These are phyloP conservation scores for Elaeis oleifera DNA, from an alignment of 202 grass and related monocot species.

Conservation along the genomic window DNA sequence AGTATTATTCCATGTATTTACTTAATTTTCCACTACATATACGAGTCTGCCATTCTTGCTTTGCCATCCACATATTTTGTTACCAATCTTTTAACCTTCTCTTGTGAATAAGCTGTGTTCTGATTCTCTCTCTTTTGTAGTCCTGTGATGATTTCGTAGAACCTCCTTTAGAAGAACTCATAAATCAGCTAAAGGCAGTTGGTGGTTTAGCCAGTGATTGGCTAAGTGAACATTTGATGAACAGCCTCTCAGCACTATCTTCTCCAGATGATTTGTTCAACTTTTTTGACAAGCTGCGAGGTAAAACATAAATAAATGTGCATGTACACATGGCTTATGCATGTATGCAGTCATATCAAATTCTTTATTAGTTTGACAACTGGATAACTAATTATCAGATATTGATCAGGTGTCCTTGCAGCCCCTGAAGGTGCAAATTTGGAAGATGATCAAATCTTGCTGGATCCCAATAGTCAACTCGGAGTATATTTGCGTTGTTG, in stretches of 20 bases:
- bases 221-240: constrained; percentile 61
- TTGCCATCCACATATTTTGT: too few relatives aligned
- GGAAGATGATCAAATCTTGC: constrained; percentile 51
- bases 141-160: constrained; percentile 79
- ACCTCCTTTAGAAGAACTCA: constrained; percentile 62
- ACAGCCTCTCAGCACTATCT: constrained; percentile 34
- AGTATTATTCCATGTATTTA: too few relatives aligned
- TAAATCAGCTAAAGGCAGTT: constrained; percentile 58
- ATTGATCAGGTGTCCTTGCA: constrained; percentile 47
- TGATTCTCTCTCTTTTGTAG: constrained; percentile 33
- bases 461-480: constrained; percentile 83
- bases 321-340: neutral
- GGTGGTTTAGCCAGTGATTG: constrained; percentile 42
- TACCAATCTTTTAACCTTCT: too few relatives aligned
- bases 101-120: too few relatives aligned
- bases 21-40: too few relatives aligned
- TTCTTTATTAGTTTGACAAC: neutral
- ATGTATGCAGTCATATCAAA: neutral
- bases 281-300: constrained; percentile 71
- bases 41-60: too few relatives aligned
- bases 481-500: constrained; percentile 91
- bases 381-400: neutral
- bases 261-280: constrained; percentile 89
- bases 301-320: constrained; percentile 15
- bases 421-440: constrained; percentile 40